Base-by-base conservation (phyloP, 768 basidiomycete species). In the Termitomyces sp. region DNA sequence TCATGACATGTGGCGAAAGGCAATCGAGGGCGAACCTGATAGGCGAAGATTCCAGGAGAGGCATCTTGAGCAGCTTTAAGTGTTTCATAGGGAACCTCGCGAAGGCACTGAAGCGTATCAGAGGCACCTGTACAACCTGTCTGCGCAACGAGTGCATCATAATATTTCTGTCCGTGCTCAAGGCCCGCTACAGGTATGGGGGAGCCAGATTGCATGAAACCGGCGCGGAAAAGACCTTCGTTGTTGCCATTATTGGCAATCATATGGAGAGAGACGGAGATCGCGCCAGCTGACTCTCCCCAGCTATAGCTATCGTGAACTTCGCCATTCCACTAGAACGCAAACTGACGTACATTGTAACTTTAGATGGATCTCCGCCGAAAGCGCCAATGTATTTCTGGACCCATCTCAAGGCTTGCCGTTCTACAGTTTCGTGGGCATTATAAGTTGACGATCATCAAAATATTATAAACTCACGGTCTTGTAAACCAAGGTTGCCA, bases 211-310 rank as follows among this genome's bases (percentile, higher is more conserved):
- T 81, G 70, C 83, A 84, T 81, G 65, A 83, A 77, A 5, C 69
- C 82, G 11, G 73, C 83, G 12, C 79, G 80, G 73, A 82, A 84
- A 1, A 85, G 71, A 0, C 78, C 77, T 57, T 80, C 79, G 15
- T 69, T 72, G 53, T 82, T 63, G 3, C 81, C 82, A 8, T 69
- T 72, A 62, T 81, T 81, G 42, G 78, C 72, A 7, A 83, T 56
- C 77, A 83, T 81, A 9, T 86, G 84, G 31, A 83, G 63, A 5
- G 77, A 70, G 8, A 79, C 81, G 45, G 80, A 80, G 48, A 84
- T 80, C 1, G 85, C 84, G 5, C 86, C 86, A 0, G 86, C 83
- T 10, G 79, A 81, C 69, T 85, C 78, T 14, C 86, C 86, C 74
- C 79, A 83, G 40, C 81, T 81, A 45, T n/a, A 43, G 5, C 15